Evolutionary conservation across 345 rosid genomes (phyloP).

Genomic region (Barbarea vulgaris): DNA sequence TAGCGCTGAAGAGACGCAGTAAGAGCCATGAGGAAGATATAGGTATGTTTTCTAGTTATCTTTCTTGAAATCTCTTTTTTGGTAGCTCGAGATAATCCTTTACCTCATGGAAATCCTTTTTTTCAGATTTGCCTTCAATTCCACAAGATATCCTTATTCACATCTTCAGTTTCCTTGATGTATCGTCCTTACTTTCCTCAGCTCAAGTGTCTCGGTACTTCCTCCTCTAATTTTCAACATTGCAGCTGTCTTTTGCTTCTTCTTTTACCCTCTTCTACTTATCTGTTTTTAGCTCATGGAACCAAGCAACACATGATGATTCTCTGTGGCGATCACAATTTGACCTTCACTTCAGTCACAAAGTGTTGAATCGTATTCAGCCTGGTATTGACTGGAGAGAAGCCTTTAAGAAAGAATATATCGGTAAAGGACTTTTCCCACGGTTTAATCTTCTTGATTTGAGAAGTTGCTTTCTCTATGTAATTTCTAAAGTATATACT

Average conservation of each 20-base stretch:
- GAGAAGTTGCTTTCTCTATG: not conserved
- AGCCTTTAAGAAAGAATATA: slow-evolving; percentile 53
- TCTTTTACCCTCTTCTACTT: not conserved
- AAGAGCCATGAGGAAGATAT: slow-evolving; percentile 51
- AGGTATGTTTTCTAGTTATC: slow-evolving; percentile 38
- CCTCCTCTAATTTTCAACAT: slow-evolving; percentile 2
- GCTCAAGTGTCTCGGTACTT: slow-evolving; percentile 69
- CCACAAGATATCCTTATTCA: slow-evolving; percentile 71
- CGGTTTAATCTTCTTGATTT: not conserved
- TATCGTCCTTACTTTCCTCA: slow-evolving; percentile 58
- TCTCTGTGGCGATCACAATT: slow-evolving; percentile 61
- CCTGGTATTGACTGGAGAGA: slow-evolving; percentile 59
- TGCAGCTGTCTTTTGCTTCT: not conserved
- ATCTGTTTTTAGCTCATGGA: slow-evolving; percentile 68
- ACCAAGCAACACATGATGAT: slow-evolving; percentile 60
- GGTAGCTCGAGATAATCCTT: not conserved
- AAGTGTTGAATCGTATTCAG: slow-evolving; percentile 23
- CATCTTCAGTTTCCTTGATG: slow-evolving; percentile 70
- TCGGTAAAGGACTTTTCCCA: slow-evolving; percentile 45
- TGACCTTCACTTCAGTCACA: slow-evolving; percentile 39
- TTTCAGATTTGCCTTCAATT: slow-evolving; percentile 58
- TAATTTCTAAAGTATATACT: not conserved
- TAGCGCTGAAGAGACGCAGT: slow-evolving; percentile 61
- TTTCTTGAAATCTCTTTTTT: not conserved
- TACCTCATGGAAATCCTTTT: not conserved